phyloP scores from a whole-genome alignment of 2,329 filamentous ascomycete species.

The Colletotrichum salicis region DNA sequence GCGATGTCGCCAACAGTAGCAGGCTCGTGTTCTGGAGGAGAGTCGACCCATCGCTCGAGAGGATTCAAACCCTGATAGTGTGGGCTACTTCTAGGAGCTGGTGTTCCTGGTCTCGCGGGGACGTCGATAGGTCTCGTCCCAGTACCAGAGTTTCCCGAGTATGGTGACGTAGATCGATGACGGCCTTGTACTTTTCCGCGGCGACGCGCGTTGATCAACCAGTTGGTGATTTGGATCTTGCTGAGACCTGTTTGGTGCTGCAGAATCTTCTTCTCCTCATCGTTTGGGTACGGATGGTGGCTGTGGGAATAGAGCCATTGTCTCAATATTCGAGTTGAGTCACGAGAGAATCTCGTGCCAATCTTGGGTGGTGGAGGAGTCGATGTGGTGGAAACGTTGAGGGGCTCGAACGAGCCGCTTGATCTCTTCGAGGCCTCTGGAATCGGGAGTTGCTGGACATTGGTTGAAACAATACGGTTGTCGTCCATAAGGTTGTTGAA shows the following conservation, averaged over 20 bases:
- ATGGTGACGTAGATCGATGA: slow-evolving; percentile 46
- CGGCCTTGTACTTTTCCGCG: slow-evolving; percentile 57
- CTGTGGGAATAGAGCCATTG: slow-evolving; percentile 35
- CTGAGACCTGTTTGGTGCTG: slow-evolving; percentile 27
- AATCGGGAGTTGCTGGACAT: background rate
- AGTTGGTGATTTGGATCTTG: slow-evolving; percentile 32
- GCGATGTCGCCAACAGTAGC: slow-evolving; percentile 39
- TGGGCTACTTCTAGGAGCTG: slow-evolving; percentile 9
- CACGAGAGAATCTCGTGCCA: slow-evolving; percentile 39
- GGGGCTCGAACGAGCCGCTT: background rate
- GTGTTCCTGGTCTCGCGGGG: slow-evolving; percentile 22
- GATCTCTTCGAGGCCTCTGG: slow-evolving; percentile 7
- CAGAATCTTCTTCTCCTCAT: slow-evolving; percentile 26
- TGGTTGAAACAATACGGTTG: background rate
- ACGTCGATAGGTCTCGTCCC: slow-evolving; percentile 13
- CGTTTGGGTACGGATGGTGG: slow-evolving; percentile 28
- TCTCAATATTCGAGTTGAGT: slow-evolving; percentile 36
- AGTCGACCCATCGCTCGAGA: slow-evolving; percentile 33
- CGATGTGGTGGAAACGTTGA: background rate
- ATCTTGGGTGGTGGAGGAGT: slow-evolving; percentile 36
- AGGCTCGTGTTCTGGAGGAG: slow-evolving; percentile 40
- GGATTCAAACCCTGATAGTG: slow-evolving; percentile 24
- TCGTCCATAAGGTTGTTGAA: slow-evolving; percentile 3
- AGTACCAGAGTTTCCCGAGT: slow-evolving; percentile 35
- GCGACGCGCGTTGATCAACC: slow-evolving; percentile 29